Base-by-base conservation (phyloP, 805 yeast genomes). In the Saturnispora saitoi region DNA sequence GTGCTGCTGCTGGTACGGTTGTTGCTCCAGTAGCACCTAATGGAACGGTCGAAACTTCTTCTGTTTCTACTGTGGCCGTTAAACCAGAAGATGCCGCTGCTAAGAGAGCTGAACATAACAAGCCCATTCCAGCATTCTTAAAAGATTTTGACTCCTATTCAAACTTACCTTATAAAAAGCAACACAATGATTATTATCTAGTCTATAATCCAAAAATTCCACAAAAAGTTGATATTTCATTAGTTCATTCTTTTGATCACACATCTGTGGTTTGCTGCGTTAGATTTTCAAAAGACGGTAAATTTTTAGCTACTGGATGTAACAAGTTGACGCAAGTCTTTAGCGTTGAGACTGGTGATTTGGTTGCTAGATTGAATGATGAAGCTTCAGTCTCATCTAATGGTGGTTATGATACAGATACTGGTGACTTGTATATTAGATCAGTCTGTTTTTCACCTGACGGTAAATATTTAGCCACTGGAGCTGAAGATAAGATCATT, bases 381-480 rank as follows among this genome's bases (percentile, higher is more conserved):
- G 96, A 90, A 60, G 70, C 77, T 47, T 71, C 71, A 38, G 72
- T 76, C 34, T 66, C 75, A 31, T 69, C 68, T 22, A 60, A 56
- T 51, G 67, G 70, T 30, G 58, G 64, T 32, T 79, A 77, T 49
- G 82, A 82, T 51, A 76, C 79, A 30, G 78, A 78, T 52, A 81
- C 77, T 51, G 89, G 86, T 47, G 98, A 91, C 67, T 73, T 91
- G 61, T 91, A 91, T 70, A 90, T 91, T 56, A 79, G 99, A 60
- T 86, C 95, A 2, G 97, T 93, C 47, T 90, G 97, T 65, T 91
- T 91, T 71, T 85, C 95, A 3, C 97, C 99, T 44, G 96, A 91
- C 69, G 90, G 90, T 47, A 86, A 87, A 69, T 86, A 78, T 61
- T 74, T 91, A 59, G 98, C 97, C 30, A 89, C 97, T 10, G 99